Conservation (phyloP, 2,329 filamentous ascomycete genomes). For the Chalara sp. region DNA sequence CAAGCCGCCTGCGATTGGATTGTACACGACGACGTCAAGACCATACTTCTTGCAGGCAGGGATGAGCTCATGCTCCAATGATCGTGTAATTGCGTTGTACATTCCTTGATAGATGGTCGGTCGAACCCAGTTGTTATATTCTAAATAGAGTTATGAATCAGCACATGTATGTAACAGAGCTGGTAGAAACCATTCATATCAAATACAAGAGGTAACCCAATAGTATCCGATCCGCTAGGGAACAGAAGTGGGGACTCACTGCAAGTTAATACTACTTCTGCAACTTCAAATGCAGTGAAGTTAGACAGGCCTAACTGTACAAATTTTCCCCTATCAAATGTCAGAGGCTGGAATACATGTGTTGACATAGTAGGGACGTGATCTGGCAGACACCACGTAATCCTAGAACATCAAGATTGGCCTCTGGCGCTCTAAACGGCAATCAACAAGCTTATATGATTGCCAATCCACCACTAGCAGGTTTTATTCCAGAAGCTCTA, state of each 20-base stretch:
- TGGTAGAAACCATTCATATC: no score
- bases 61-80: conserved; percentile 69
- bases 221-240: no score
- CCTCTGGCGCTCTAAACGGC: no score
- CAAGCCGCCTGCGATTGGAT: conserved; percentile 73
- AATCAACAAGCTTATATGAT: no score
- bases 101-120: conserved; percentile 72
- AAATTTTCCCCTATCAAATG: conserved; percentile 58
- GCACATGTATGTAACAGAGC: no score
- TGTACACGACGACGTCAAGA: conserved; percentile 74
- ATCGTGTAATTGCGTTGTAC: conserved; percentile 76
- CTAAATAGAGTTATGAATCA: no score
- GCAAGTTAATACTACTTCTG: conserved; percentile 75
- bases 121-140: conserved; percentile 69
- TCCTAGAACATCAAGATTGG: no score
- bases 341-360: neutral
- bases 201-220: no score
- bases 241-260: conserved; percentile 21
- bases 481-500: no score
- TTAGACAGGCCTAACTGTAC: conserved; percentile 74
- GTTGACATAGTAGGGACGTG: no score
- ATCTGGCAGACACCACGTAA: no score
- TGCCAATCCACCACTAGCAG: no score
- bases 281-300: conserved; percentile 81
- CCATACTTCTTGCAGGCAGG: conserved; percentile 69